A percentile compares a stretch with the other conserved stretches of the same genome.
These are phyloP conservation scores for Boletus edulis DNA, from an alignment of 768 basidiomycete genomes.

Conservation along the genomic window DNA sequence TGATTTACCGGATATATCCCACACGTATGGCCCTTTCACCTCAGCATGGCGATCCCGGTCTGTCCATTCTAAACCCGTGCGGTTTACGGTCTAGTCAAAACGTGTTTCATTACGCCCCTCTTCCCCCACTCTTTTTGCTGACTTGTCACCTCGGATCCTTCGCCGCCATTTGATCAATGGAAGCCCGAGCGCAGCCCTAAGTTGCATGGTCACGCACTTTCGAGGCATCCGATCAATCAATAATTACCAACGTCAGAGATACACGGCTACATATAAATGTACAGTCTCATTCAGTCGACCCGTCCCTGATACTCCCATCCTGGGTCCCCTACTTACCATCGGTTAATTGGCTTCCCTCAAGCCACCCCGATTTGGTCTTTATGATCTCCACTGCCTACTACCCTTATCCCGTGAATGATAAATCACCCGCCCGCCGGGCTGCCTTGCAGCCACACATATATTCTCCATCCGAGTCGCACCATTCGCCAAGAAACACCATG, in stretches of 20 bases:
- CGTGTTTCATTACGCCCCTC: constrained; percentile 31
- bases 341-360: constrained; percentile 16
- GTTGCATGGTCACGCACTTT: constrained; percentile 23
- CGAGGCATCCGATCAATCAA: constrained; percentile 32
- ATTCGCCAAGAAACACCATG: constrained; percentile 23
- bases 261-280: constrained; percentile 35
- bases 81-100: constrained; percentile 21
- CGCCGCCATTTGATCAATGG: constrained; percentile 34
- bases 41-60: constrained; percentile 18
- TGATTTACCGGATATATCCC: constrained; percentile 37
- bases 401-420: constrained; percentile 26
- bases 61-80: constrained; percentile 26
- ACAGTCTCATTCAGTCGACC: constrained; percentile 16
- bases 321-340: constrained; percentile 13
- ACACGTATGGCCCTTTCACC: constrained; percentile 9
- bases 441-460: constrained; percentile 32
- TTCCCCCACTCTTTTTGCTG: constrained; percentile 24
- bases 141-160: constrained; percentile 24
- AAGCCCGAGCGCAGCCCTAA: constrained; percentile 30
- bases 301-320: constrained; percentile 30
- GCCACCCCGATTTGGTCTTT: constrained; percentile 21
- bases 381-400: constrained; percentile 33
- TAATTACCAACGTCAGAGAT: constrained; percentile 29
- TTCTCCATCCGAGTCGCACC: constrained; percentile 25
- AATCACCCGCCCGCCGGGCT: constrained; percentile 19